Conservation (phyloP, 2,329 filamentous ascomycete genomes). For the Aquanectria penicillioides region DNA sequence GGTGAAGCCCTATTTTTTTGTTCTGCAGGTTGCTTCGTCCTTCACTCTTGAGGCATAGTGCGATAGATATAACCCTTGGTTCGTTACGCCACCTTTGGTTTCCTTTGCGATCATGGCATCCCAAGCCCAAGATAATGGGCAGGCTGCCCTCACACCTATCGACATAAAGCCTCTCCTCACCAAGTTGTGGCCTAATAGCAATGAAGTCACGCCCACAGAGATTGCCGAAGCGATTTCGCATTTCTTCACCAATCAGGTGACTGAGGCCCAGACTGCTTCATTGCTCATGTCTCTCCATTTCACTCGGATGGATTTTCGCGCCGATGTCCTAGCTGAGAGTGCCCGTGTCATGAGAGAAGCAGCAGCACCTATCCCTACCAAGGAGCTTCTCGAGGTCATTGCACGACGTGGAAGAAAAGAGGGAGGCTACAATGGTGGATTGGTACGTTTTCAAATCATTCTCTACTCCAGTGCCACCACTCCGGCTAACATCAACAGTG, state of each 20-base stretch:
- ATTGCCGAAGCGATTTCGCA: conserved; percentile 90
- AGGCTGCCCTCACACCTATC: conserved; percentile 48
- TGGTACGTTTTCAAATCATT: conserved; percentile 67
- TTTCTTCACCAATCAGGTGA: conserved; percentile 91
- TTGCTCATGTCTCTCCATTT: conserved; percentile 93
- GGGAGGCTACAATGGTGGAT: conserved; percentile 81
- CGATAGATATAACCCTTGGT: no score
- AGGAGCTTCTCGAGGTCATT: conserved; percentile 69
- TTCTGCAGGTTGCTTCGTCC: conserved; percentile 5
- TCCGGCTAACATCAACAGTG: conserved; percentile 56
- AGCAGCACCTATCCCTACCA: conserved; percentile 75
- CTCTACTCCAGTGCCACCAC: background rate
- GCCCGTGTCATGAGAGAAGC: conserved; percentile 86
- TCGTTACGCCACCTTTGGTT: background rate
- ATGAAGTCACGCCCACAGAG: conserved; percentile 75
- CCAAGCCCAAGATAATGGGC: conserved; percentile 37
- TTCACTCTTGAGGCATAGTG: background rate
- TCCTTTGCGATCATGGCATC: conserved; percentile 43
- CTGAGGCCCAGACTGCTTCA: conserved; percentile 87
- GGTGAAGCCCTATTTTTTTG: background rate
- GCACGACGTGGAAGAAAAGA: conserved; percentile 69
- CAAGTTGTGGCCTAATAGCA: conserved; percentile 72
- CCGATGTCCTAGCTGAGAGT: conserved; percentile 87
- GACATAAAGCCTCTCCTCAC: conserved; percentile 79
- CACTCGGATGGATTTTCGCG: conserved; percentile 82